Evolutionary conservation across 345 rosid genomes (phyloP), one percentile per base, ranked within the genome.

Genomic region (Aurinia saxatilis): DNA sequence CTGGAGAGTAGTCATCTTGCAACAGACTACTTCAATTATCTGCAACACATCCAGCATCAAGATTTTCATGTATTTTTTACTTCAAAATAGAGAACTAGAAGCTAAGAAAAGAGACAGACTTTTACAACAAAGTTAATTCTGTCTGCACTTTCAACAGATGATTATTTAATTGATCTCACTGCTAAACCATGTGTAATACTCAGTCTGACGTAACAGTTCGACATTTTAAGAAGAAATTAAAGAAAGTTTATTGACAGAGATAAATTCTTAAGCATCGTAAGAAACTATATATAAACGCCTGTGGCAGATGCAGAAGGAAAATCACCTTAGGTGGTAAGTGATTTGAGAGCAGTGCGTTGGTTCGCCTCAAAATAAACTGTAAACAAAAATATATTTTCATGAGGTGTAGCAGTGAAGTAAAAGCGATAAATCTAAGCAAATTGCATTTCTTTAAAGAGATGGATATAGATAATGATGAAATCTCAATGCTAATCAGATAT

Each of bases 301-400:
- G 40, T 46, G 30, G 16, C 9, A 59, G 25, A 41, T 50, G 50
- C 15, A 65, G 57, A 65, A 50, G 50, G 57, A 72, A 50, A 65
- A 29, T 63, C 70, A 93, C 99, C 95, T 93, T 93, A 53, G 99
- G 99, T 45, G 97, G 99, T 65, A 93, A 75, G 76, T 93, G 99
- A 82, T 93, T 90, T 63, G 99, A 93, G 58, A 93, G 78, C 73
- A 93, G 73, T 46, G 88, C 85, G 68, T 93, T 90, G 31, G 97
- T 93, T 80, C 99, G 84, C 75, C 97, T 89, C 84, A 93, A 76
- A 35, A 93, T 90, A 75, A 93, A 93, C 99, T 93, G 96, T 81
- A 81, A 67, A 40, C 29, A 47, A 46, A 59, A 62, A 18, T 41
- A 41, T 16, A 45, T 19, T 15, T 59, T 60, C 50, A 15, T 55